These are phyloP conservation scores for Fusarium sp. DNA, from an alignment of 2,329 filamentous ascomycete species.

Conservation along the genomic window DNA sequence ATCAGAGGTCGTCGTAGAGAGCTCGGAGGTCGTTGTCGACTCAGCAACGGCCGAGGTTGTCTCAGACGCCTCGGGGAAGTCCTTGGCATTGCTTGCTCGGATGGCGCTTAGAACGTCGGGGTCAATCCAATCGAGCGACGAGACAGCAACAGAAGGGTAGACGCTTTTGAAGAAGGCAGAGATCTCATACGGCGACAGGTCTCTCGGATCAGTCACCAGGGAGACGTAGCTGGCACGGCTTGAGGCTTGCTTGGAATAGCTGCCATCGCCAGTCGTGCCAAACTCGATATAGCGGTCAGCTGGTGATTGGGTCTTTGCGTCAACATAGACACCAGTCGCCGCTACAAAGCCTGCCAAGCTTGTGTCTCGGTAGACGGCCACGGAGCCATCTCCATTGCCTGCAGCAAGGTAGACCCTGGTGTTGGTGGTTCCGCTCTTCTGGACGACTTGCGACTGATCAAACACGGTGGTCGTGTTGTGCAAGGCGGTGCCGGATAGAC, in stretches of 20 bases:
- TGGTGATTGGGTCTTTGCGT: conserved; percentile 45
- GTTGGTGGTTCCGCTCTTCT: conserved; percentile 45
- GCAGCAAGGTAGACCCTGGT: conserved; percentile 54
- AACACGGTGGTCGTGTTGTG: conserved; percentile 54
- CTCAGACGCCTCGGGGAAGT: conserved; percentile 9
- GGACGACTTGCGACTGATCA: conserved; percentile 51
- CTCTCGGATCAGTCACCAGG: conserved; percentile 45
- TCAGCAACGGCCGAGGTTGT: neutral
- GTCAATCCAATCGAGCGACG: conserved; percentile 35
- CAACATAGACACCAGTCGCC: conserved; percentile 46
- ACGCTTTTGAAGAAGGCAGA: conserved; percentile 23
- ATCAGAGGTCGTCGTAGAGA: neutral
- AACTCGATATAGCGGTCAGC: conserved; percentile 54
- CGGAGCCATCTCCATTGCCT: conserved; percentile 52
- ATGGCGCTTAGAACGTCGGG: conserved; percentile 31
- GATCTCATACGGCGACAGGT: conserved; percentile 43
- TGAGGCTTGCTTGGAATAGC: conserved; percentile 50
- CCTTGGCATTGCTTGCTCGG: conserved; percentile 30
- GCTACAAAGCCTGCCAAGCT: conserved; percentile 51
- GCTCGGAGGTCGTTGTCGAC: neutral
- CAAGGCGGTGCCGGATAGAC: conserved; percentile 35
- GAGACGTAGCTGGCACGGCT: conserved; percentile 49
- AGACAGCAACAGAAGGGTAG: conserved; percentile 22
- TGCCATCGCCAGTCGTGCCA: conserved; percentile 51
- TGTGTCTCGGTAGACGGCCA: conserved; percentile 53